phyloP scores from a whole-genome alignment of 1,284 basidiomycete genomes.

The Boletus hoseneyae region DNA sequence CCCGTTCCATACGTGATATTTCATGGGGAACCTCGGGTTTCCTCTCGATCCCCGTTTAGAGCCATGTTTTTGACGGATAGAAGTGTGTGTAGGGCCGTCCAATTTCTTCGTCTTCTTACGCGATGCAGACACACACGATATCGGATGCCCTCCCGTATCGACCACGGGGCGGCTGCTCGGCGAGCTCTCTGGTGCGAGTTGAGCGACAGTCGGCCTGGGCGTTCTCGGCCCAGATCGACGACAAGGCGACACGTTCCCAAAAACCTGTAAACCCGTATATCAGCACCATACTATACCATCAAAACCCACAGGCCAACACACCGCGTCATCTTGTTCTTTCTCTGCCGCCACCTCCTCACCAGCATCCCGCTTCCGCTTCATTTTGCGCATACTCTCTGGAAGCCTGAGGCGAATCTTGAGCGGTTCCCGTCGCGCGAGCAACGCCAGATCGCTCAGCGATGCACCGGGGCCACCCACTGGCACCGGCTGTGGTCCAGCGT shows the following conservation, averaged over 20 bases:
- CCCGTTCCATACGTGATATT: conserved; percentile 19
- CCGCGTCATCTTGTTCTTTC: background rate
- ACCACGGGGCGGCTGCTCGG: background rate
- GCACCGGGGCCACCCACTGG: conserved; percentile 23
- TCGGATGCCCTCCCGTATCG: background rate
- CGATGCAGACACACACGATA: background rate
- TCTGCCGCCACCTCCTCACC: background rate
- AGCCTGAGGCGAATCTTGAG: conserved; percentile 7
- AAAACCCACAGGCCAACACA: too few relatives aligned
- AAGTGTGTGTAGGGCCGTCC: background rate
- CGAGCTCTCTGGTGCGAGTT: background rate
- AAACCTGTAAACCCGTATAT: conserved; percentile 7
- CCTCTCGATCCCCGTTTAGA: background rate
- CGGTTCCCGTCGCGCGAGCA: conserved; percentile 18
- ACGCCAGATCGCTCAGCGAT: conserved; percentile 18
- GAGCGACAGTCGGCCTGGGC: background rate
- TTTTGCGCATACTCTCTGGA: conserved; percentile 1
- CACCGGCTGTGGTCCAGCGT: background rate
- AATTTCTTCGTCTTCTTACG: conserved; percentile 8
- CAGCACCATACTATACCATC: background rate
- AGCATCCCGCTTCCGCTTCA: conserved; percentile 21
- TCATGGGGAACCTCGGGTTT: background rate
- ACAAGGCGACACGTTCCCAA: background rate
- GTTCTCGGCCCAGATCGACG: background rate
- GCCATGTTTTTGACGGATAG: background rate